Evolutionary conservation across 108 stramenopile genomes (phyloP), one percentile per base, ranked within the genome.

Genomic region (Skeletonema grethae): DNA sequence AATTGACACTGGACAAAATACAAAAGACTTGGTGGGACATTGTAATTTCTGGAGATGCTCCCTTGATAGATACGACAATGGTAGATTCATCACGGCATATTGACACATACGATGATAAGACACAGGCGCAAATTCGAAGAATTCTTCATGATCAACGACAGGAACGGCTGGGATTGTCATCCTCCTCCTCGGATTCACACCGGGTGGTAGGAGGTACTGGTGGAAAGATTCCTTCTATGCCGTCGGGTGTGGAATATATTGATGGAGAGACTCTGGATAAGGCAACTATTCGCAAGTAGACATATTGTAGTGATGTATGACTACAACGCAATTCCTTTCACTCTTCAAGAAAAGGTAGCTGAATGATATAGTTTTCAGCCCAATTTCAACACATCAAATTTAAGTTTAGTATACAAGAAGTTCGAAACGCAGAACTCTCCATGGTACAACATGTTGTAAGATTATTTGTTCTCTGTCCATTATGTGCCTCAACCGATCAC

Each of bases 141-240:
- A 90, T 91, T 32, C 85, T 96, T 41, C 88, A 87, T 76, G 90
- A 96, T 67, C 91, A 93, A 63, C 76, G 84, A 29, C 90, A 92
- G 82, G 83, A 87, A 67, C 73, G 85, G 6, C 43, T 78, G 45
- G 90, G 88, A 0, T 53, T 84, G 34, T 84, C 90, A 30, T 12
- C 67, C 0, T 84, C 90, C 30, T 12, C 67, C 1, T 24, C 46
- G 30, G 65, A 57, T 8, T 61, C 53, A 9, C 25, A 31, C 10
- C 7, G 15, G 24, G 18, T 34, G 34, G 39, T 7, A 1, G 46
- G 60, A 0, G 43, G 41, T 13, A 1, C 1, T 28, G 25, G 25
- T 0, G 25, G 25, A 28, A 62, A 53, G 31, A 32, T 86, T 7
- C 73, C 76, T 39, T 64, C 75, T n/a, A 43, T 92, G 59, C 92